phyloP scores from a whole-genome alignment of 2,329 filamentous ascomycete genomes.

The Endothia cerciana region DNA sequence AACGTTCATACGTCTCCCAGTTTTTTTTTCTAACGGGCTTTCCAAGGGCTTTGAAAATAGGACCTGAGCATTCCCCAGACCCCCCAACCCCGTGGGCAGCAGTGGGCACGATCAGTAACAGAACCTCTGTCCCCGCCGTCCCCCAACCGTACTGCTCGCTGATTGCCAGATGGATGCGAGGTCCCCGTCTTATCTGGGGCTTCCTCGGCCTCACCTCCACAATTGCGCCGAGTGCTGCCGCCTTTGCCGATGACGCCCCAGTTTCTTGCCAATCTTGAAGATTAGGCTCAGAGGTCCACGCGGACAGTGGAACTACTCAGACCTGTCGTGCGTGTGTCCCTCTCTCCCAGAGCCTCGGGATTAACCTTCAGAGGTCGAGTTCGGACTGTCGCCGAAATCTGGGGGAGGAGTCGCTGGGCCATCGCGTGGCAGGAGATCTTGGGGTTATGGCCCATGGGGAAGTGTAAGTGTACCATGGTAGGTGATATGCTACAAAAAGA shows the following conservation, averaged over 20 bases:
- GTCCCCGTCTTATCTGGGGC: background rate
- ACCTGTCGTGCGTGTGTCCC: background rate
- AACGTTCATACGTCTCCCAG: background rate
- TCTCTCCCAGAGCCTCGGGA: background rate
- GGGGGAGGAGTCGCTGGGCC: conserved; percentile 9
- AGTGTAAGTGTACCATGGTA: background rate
- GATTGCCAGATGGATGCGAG: background rate
- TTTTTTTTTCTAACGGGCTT: background rate
- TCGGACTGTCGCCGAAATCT: conserved; percentile 11
- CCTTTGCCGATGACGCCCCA: conserved; percentile 13
- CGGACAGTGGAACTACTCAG: background rate
- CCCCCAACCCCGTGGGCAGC: too few relatives aligned
- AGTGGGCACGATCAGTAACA: too few relatives aligned
- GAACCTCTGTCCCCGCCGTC: too few relatives aligned
- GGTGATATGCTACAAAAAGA: background rate
- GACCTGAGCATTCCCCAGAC: too few relatives aligned
- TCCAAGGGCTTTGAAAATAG: background rate
- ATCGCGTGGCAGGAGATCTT: conserved; percentile 7
- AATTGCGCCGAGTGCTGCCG: conserved; percentile 23
- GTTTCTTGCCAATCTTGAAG: background rate
- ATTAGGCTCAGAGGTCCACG: background rate
- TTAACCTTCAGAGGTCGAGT: background rate
- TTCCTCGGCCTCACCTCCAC: conserved; percentile 16
- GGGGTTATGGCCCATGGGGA: conserved; percentile 7
- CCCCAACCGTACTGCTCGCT: too few relatives aligned